Evolutionary conservation across 441 rosid species (phyloP).

Genomic region (Melastoma candidum): DNA sequence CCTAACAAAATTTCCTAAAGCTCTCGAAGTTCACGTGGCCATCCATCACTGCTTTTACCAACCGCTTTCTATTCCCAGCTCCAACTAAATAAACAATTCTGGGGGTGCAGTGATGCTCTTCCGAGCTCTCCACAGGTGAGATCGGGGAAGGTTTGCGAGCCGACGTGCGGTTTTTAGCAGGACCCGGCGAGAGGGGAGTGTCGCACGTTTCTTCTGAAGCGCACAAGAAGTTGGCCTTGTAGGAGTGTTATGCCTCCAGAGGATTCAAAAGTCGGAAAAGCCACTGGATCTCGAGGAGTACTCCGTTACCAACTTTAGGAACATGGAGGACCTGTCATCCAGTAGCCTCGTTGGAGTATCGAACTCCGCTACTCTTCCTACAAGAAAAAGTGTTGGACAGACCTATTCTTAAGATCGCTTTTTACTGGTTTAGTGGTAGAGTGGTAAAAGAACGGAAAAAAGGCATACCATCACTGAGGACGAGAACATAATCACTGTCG

Average conservation of each 20-base stretch:
- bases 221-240: no score
- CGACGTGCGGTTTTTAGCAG: no score
- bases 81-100: no score
- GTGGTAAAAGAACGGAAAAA: neutral
- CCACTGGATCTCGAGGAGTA: slow-evolving; percentile 95
- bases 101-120: no score
- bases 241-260: slow-evolving; percentile 2
- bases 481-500: slow-evolving; percentile 93
- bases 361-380: slow-evolving; percentile 94
- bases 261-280: slow-evolving; percentile 62
- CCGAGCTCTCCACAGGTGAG: no score
- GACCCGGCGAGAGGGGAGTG: no score
- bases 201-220: no score
- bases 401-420: neutral
- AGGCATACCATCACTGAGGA: slow-evolving; percentile 79
- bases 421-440: neutral
- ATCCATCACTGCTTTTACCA: no score
- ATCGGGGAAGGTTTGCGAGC: no score
- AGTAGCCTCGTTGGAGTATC: slow-evolving; percentile 72
- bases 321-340: slow-evolving; percentile 96
- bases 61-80: no score
- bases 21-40: no score
- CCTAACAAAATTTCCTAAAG: no score
- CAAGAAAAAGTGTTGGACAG: slow-evolving; percentile 7
- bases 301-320: slow-evolving; percentile 82